Evolutionary conservation across 78 protist genomes (phyloP).

Genomic region (Fonticula alba): DNA sequence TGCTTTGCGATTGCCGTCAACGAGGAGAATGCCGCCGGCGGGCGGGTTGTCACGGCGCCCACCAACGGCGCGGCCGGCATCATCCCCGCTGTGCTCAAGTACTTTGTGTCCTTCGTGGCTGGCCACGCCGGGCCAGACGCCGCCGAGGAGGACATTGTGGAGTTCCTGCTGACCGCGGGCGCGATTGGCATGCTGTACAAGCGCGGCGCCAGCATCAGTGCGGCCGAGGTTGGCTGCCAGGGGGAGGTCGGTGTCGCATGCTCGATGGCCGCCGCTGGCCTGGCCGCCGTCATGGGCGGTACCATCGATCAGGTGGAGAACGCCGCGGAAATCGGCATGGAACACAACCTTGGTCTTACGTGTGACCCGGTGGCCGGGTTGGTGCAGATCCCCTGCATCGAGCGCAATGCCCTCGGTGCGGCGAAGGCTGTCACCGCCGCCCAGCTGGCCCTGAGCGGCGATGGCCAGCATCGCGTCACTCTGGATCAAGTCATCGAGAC

Average conservation of each 20-base stretch:
- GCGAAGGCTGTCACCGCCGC: slow-evolving; percentile 15
- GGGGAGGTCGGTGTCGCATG: slow-evolving; percentile 38
- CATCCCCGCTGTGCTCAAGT: slow-evolving; percentile 22
- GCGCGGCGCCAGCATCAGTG: slow-evolving; percentile 22
- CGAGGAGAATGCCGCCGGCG: slow-evolving; percentile 35
- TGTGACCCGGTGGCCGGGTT: slow-evolving; percentile 30
- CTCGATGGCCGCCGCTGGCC: slow-evolving; percentile 33
- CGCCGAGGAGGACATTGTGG: slow-evolving; percentile 20
- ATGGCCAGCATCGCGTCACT: slow-evolving; percentile 5
- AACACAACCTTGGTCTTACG: slow-evolving; percentile 29
- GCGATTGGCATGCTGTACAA: slow-evolving; percentile 26
- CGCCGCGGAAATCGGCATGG: slow-evolving; percentile 24
- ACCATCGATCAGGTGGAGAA: slow-evolving; percentile 15
- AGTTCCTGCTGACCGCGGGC: slow-evolving; percentile 19
- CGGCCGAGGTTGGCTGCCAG: slow-evolving; percentile 46
- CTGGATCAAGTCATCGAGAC: slow-evolving; percentile 18
- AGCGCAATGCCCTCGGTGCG: slow-evolving; percentile 26
- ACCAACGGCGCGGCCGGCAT: slow-evolving; percentile 33
- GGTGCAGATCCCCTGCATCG: slow-evolving; percentile 40
- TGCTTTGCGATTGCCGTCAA: slow-evolving; percentile 17
- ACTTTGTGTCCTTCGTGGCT: background rate
- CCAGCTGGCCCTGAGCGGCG: slow-evolving; percentile 10
- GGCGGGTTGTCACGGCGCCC: slow-evolving; percentile 33
- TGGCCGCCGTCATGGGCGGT: slow-evolving; percentile 17
- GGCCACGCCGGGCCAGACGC: background rate